Evolutionary conservation across 768 basidiomycete species (phyloP), one percentile per base, ranked within the genome.

Genomic region (Lactarius hatsudake): DNA sequence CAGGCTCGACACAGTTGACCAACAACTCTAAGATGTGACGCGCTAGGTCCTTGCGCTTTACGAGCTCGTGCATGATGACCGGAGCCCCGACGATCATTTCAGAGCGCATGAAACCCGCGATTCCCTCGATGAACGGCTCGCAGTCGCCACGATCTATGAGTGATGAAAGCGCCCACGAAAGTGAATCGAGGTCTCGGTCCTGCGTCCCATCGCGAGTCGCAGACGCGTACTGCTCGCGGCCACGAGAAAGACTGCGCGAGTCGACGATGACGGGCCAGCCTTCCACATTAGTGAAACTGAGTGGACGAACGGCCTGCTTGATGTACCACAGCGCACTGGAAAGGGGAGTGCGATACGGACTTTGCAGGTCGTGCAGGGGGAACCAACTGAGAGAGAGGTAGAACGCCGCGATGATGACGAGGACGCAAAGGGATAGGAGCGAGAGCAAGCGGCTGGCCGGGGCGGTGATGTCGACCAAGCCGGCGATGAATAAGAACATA

Each of bases 401-500:
- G 18, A 63, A 30, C 4, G 42, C 36, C 6, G 23, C 62, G 34
- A 36, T 56, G 40, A 36, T n/a, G 23, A 36, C 18, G 9, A 67
- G 62, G 26, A 67, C 45, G 23, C 9, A 20, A 1, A 63, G 28
- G 20, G 53, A 30, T 51, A 63, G 23, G 53, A 48, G 40, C 18
- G 62, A 62, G 48, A 67, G 45, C 23, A 55, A 20, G 8, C 34
- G 10, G 34, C 42, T 67, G 17, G 57, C 42, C 15, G 64, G 45
- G 13, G 40, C 26, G 34, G 60, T 59, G 60, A 61, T 61, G n/a
- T 57, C 59, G n/a, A 43, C 23, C 13, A 69, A 23, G 28, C 67
- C 67, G 13, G 48, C 62, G 34, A 69, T 61, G 60, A 66, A 69
- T 38, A 68, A 38, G 43, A 67, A 67, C 23, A 67, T 17, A 12